These are phyloP conservation scores for Sphaerulina populicola DNA, from an alignment of 2,329 filamentous ascomycete species.

Conservation along the genomic window DNA sequence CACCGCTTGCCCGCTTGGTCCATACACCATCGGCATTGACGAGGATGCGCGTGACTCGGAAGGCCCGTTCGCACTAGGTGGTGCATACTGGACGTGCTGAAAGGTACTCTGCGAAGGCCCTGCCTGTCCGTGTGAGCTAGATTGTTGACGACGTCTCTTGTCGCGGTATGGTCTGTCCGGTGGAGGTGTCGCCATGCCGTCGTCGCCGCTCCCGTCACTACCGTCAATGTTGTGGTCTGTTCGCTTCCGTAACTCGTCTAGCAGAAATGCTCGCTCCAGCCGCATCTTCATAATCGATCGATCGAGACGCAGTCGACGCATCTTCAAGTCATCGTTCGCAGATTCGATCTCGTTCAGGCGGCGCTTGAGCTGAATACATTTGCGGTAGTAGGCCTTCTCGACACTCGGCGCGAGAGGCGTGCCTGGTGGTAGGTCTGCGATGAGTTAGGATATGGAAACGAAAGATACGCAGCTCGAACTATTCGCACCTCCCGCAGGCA, in stretches of 20 bases:
- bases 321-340: conserved; percentile 74
- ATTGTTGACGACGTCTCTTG: conserved; percentile 22
- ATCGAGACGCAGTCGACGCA: conserved; percentile 70
- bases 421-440: conserved; percentile 17
- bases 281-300: conserved; percentile 87
- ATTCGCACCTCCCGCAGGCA: conserved; percentile 5
- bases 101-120: conserved; percentile 15
- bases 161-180: conserved; percentile 29
- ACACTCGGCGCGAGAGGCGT: conserved; percentile 71
- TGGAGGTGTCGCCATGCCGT: conserved; percentile 27
- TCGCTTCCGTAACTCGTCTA: conserved; percentile 42
- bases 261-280: conserved; percentile 62
- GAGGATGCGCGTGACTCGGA: neutral
- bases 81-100: conserved; percentile 11
- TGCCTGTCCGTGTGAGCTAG: conserved; percentile 4
- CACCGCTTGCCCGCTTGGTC: conserved; percentile 11
- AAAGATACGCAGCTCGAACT: neutral
- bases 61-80: neutral
- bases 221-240: conserved; percentile 43
- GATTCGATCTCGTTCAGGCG: conserved; percentile 87
- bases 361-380: conserved; percentile 90
- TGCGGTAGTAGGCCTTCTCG: conserved; percentile 89
- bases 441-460: neutral
- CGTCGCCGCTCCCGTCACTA: conserved; percentile 31
- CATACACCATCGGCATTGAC: conserved; percentile 9